A percentile compares a stretch with the other conserved stretches of the same genome.
These are phyloP conservation scores for Candida sakaeoensis DNA, from an alignment of 805 yeast genomes.

Conservation along the genomic window DNA sequence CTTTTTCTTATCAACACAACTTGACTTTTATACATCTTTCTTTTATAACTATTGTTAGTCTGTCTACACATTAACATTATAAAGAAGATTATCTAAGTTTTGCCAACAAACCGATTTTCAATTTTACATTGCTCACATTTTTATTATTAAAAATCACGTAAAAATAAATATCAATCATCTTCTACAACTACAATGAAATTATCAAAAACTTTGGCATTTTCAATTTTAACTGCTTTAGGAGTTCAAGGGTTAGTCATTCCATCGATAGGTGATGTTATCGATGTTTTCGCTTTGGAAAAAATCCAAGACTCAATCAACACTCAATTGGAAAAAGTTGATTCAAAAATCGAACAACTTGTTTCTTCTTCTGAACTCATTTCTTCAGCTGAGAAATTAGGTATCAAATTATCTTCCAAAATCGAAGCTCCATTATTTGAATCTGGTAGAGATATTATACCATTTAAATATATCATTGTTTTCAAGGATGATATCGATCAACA, in stretches of 20 bases:
- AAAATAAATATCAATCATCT: too few relatives aligned
- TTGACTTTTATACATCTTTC: background rate
- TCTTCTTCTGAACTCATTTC: slow-evolving; percentile 1
- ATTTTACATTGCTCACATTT: too few relatives aligned
- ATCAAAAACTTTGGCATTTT: slow-evolving; percentile 38
- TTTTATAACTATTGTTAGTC: background rate
- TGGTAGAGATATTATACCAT: slow-evolving; percentile 53
- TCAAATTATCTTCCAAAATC: slow-evolving; percentile 23
- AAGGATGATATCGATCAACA: slow-evolving; percentile 57
- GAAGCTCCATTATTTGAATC: slow-evolving; percentile 43
- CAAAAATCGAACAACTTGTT: slow-evolving; percentile 1
- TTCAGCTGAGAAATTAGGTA: slow-evolving; percentile 11
- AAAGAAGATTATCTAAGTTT: background rate
- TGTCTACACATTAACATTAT: background rate
- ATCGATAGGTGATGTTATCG: slow-evolving; percentile 38
- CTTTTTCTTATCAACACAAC: background rate
- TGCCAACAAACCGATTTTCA: too few relatives aligned
- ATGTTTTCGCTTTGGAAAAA: slow-evolving; percentile 26
- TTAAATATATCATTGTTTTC: slow-evolving; percentile 83
- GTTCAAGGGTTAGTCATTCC: slow-evolving; percentile 60
- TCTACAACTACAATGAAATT: slow-evolving; percentile 26
- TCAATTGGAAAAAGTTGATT: slow-evolving; percentile 5
- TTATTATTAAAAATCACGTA: too few relatives aligned
- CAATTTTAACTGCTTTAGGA: slow-evolving; percentile 40
- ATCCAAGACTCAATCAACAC: slow-evolving; percentile 8